These are phyloP conservation scores for Lagenidium sp. DNA, from an alignment of 352 stramenopile genomes.

Conservation along the genomic window DNA sequence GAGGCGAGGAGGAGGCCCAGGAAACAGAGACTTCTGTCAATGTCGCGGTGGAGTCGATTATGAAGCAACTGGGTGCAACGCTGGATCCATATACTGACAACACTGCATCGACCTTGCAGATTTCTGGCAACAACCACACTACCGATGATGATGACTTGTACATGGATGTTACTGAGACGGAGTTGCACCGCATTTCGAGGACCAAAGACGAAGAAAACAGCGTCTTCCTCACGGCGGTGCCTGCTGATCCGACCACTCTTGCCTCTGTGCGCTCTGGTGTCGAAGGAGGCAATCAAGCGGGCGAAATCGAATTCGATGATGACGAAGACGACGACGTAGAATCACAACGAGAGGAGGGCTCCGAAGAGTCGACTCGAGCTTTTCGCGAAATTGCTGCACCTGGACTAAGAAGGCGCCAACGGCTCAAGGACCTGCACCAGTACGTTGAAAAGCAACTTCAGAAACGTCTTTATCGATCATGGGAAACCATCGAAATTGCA, in stretches of 20 bases:
- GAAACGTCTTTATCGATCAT: slow-evolving; percentile 55
- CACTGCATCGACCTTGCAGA: too few species aligned
- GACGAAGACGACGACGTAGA: not conserved
- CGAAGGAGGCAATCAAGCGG: not conserved
- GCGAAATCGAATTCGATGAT: not conserved
- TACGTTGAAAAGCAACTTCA: slow-evolving; percentile 61
- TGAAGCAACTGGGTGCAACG: slow-evolving; percentile 27
- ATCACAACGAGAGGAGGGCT: slow-evolving; percentile 6
- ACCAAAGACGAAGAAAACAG: too few species aligned
- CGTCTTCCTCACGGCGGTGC: too few species aligned
- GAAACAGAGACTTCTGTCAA: slow-evolving; percentile 25
- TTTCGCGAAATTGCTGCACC: slow-evolving; percentile 13
- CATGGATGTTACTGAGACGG: too few species aligned
- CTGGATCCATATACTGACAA: too few species aligned
- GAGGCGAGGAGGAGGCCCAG: slow-evolving; percentile 11
- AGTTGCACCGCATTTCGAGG: too few species aligned
- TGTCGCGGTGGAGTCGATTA: slow-evolving; percentile 41
- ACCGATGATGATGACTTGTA: too few species aligned
- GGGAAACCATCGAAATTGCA: slow-evolving; percentile 66
- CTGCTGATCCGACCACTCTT: too few species aligned
- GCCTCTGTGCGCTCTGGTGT: too few species aligned
- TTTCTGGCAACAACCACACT: too few species aligned
- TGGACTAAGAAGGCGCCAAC: slow-evolving; percentile 35
- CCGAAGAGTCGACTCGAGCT: not conserved
- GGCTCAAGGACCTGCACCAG: slow-evolving; percentile 48